A percentile compares a stretch with the other conserved stretches of the same genome.
Evolutionary conservation across 139 green algal species (phyloP).

Genomic region (Nannochloris sp.): DNA sequence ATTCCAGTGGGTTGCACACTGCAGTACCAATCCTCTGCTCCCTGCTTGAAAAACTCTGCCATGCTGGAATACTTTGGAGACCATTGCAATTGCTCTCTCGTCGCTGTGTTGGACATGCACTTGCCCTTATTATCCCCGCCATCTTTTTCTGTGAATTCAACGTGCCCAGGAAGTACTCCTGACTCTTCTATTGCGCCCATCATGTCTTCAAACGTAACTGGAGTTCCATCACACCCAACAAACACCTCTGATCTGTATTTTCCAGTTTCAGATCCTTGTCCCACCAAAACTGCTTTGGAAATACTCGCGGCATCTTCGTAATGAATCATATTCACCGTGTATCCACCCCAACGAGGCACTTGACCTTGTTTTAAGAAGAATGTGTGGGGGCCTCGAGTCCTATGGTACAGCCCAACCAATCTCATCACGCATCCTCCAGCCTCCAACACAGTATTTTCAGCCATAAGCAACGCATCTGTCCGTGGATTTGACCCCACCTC

Average conservation of each 20-base stretch:
- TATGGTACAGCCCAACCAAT: conserved; percentile 90
- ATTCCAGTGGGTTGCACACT: conserved; percentile 1
- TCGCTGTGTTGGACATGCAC: conserved; percentile 53
- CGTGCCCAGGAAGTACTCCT: conserved; percentile 21
- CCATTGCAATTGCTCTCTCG: conserved; percentile 56
- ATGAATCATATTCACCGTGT: conserved; percentile 95
- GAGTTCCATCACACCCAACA: conserved; percentile 59
- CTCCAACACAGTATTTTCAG: conserved; percentile 63
- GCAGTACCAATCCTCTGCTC: conserved; percentile 26
- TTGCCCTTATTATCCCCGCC: conserved; percentile 44
- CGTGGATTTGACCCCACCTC: conserved; percentile 44
- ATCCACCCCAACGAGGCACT: conserved; percentile 51
- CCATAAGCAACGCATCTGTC: conserved; percentile 67
- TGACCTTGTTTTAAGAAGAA: conserved; percentile 71
- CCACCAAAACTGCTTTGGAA: conserved; percentile 31
- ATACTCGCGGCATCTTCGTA: conserved; percentile 93
- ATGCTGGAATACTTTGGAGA: conserved; percentile 58
- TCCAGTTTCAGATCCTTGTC: conserved; percentile 2
- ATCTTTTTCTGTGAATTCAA: conserved; percentile 34
- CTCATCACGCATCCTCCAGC: conserved; percentile 80
- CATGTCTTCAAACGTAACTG: conserved; percentile 67
- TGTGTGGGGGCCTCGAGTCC: conserved; percentile 72
- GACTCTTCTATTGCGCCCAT: conserved; percentile 32
- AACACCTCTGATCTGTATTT: conserved; percentile 47
- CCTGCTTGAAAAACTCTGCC: conserved; percentile 22